phyloP scores from a whole-genome alignment of 1,284 basidiomycete species.

The Marasmius fiardii region DNA sequence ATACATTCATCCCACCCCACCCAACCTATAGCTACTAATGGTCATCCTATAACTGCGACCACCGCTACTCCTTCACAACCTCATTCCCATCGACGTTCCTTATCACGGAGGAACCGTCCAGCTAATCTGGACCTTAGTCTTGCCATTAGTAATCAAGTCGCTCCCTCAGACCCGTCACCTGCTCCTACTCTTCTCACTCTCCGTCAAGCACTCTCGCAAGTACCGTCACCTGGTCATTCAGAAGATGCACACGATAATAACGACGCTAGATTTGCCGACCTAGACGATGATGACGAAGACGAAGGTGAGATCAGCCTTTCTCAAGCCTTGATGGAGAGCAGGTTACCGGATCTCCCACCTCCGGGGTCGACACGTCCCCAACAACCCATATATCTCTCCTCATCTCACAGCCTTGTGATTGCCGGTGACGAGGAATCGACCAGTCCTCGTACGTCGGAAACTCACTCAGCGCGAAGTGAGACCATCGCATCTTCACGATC shows the following conservation, averaged over 20 bases:
- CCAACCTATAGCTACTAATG: slow-evolving; percentile 21
- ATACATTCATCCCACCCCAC: slow-evolving; percentile 33
- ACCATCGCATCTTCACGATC: slow-evolving; percentile 13
- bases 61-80: slow-evolving; percentile 27
- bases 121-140: slow-evolving; percentile 61
- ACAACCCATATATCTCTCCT: slow-evolving; percentile 58
- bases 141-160: slow-evolving; percentile 35
- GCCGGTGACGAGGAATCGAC: slow-evolving; percentile 41
- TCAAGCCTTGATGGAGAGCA: slow-evolving; percentile 73
- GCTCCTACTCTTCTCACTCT: slow-evolving; percentile 61
- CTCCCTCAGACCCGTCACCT: slow-evolving; percentile 52
- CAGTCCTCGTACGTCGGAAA: slow-evolving; percentile 48
- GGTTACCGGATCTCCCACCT: slow-evolving; percentile 69
- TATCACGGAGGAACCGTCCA: slow-evolving; percentile 51
- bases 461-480: slow-evolving; percentile 28
- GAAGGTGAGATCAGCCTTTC: slow-evolving; percentile 67
- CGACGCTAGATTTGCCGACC: slow-evolving; percentile 37
- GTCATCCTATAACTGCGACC: slow-evolving; percentile 15
- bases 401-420: slow-evolving; percentile 29
- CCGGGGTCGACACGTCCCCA: slow-evolving; percentile 61
- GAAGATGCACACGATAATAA: slow-evolving; percentile 29
- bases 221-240: slow-evolving; percentile 22
- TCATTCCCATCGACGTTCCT: slow-evolving; percentile 22
- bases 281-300: slow-evolving; percentile 66
- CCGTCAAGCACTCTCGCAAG: slow-evolving; percentile 52